Base-by-base conservation (phyloP, 805 yeast species). In the Clavispora fructus region DNA sequence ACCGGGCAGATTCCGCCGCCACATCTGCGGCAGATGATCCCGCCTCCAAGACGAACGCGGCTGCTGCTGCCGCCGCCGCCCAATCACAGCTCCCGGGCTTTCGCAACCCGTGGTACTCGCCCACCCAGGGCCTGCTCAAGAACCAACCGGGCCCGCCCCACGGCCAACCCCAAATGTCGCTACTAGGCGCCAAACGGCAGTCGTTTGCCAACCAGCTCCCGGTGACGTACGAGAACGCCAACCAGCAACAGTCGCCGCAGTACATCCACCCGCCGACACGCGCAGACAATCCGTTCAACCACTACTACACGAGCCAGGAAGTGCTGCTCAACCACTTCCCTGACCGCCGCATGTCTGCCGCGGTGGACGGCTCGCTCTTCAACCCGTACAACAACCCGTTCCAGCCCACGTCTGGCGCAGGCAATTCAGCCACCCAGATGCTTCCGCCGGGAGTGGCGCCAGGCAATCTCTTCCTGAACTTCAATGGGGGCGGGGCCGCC, bases 121-220 rank as follows among this genome's bases (percentile, higher is more conserved):
- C 66, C 7, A 53, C 52, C 23, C 55, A 47, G 23, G 58, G 40
- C 49, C 46, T 42, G 40, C 49, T 50, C 39, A 43, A 51, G 39
- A 45, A 35, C 17, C 51, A 43, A 37, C 44, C 35, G 29, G 52
- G 37, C 7, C 43, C 49, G 28, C 50, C 35, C 32, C 37, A 17
- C 32, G 51, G 35, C 9, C 41, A 46, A 28, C 58, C 53, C 35
- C 46, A 59, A 32, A 54, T 59, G 17, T 67, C 67, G 10, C 53
- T 65, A 8, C 55, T 63, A 35, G 65, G 59, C 39, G 30, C 42
- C 28, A 70, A 64, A 43, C 62, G 58, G 27, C 54, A 44, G 37
- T 67, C 71, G n/a, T 70, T 67, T 47, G 65, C 75, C 11, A 69
- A 67, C 52, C 79, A 74, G 48, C 58, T 77, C 12, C 78, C 80